Evolutionary conservation across 345 rosid species (phyloP).

Genomic region (Citrus cavaleriei): DNA sequence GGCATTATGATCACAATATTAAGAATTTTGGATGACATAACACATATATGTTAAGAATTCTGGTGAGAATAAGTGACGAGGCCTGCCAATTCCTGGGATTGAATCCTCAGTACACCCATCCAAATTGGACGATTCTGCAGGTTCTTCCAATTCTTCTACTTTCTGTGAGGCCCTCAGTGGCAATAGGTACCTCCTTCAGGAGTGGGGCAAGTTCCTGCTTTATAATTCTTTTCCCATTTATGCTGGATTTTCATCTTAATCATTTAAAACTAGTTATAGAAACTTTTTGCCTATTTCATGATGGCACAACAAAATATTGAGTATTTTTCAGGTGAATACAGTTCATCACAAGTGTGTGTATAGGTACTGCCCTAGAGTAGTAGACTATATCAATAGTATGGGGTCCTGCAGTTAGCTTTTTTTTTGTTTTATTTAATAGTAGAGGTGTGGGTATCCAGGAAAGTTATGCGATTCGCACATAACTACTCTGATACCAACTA

Average conservation of each 20-base stretch:
- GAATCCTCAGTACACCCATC: constrained; percentile 91
- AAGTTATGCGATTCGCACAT: too few species aligned
- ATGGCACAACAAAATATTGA: not conserved
- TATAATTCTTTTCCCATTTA: not conserved
- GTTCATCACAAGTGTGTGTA: too few species aligned
- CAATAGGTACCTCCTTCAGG: constrained; percentile 86
- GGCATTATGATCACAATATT: not conserved
- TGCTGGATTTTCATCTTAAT: not conserved
- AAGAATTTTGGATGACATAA: not conserved
- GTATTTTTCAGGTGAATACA: not conserved
- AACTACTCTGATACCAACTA: too few species aligned
- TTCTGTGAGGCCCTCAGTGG: constrained; percentile 95
- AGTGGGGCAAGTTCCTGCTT: constrained; percentile 58
- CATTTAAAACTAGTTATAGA: not conserved
- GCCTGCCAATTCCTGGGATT: constrained; percentile 84
- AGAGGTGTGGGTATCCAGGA: too few species aligned
- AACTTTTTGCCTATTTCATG: not conserved
- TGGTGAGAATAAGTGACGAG: constrained; percentile 64
- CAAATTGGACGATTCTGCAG: constrained; percentile 96
- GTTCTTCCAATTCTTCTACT: constrained; percentile 97
- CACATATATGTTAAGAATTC: not conserved
- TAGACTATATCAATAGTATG: too few species aligned
- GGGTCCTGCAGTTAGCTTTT: too few species aligned
- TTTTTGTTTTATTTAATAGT: too few species aligned
- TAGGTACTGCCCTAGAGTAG: not conserved